phyloP scores from a whole-genome alignment of 352 stramenopile species.

The Globisporangium splendens region DNA sequence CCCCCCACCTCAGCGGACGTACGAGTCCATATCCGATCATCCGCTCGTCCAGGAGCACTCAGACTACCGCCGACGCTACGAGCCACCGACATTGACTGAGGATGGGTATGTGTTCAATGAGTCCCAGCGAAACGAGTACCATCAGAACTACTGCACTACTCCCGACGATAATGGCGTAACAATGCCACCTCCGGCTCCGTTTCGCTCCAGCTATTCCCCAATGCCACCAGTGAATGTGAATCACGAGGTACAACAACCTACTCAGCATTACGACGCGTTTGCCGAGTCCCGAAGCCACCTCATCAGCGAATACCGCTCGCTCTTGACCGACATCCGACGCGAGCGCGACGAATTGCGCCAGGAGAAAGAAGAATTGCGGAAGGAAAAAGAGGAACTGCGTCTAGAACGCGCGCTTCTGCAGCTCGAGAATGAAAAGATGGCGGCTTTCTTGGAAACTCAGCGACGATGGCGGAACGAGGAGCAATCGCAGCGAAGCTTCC shows the following conservation, averaged over 20 bases:
- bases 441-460: conserved; percentile 54
- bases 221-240: not conserved
- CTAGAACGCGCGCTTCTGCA: conserved; percentile 61
- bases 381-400: conserved; percentile 72
- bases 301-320: conserved; percentile 59
- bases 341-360: conserved; percentile 70
- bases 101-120: conserved; percentile 1
- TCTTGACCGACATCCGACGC: conserved; percentile 63
- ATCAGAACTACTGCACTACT: not conserved
- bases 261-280: conserved; percentile 12
- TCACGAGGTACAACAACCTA: conserved; percentile 17
- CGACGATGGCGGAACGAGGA: conserved; percentile 47
- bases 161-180: not conserved
- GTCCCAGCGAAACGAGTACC: not conserved
- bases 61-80: conserved; percentile 1
- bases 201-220: not conserved
- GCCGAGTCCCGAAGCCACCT: conserved; percentile 18
- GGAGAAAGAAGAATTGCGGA: conserved; percentile 62
- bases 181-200: conserved; percentile 24
- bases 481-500: conserved; percentile 14
- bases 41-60: conserved; percentile 8
- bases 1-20: conserved; percentile 9
- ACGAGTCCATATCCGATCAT: conserved; percentile 9
- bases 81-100: not conserved
- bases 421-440: conserved; percentile 76